phyloP scores from a whole-genome alignment of 192 early-diverging fungal species.

The Coemansia sp. region DNA sequence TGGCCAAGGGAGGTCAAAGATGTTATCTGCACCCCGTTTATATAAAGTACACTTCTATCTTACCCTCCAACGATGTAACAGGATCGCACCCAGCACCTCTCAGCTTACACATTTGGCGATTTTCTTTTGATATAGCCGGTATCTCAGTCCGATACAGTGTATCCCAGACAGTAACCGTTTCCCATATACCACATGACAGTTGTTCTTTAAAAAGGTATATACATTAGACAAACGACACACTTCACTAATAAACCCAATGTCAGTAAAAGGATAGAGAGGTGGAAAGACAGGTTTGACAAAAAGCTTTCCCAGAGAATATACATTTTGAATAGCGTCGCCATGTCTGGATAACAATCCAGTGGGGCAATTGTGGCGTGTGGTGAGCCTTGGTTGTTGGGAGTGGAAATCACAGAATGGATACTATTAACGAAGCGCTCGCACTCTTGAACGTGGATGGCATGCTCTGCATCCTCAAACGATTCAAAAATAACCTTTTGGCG shows the following conservation, averaged over 20 bases:
- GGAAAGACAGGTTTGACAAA: background rate
- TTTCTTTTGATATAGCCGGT: no score
- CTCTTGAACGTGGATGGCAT: slow-evolving; percentile 34
- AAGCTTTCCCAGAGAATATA: background rate
- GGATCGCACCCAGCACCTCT: no score
- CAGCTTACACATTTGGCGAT: no score
- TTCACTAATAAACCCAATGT: background rate
- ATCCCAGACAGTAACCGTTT: no score
- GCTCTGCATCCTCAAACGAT: slow-evolving; percentile 35
- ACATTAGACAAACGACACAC: background rate
- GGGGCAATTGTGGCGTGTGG: background rate
- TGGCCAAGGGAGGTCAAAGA: no score
- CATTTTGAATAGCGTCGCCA: background rate
- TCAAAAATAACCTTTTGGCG: slow-evolving; percentile 38
- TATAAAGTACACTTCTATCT: no score
- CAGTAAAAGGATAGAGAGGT: background rate
- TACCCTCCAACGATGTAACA: no score
- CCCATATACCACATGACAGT: no score
- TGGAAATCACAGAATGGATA: slow-evolving; percentile 38
- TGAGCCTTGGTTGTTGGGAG: background rate
- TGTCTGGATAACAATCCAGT: background rate
- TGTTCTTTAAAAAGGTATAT: background rate
- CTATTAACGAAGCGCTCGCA: slow-evolving; percentile 18
- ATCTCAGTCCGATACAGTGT: no score
- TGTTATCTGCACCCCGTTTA: no score